Evolutionary conservation across 208 protist species (phyloP).

Genomic region (Leishmania lainsoni): DNA sequence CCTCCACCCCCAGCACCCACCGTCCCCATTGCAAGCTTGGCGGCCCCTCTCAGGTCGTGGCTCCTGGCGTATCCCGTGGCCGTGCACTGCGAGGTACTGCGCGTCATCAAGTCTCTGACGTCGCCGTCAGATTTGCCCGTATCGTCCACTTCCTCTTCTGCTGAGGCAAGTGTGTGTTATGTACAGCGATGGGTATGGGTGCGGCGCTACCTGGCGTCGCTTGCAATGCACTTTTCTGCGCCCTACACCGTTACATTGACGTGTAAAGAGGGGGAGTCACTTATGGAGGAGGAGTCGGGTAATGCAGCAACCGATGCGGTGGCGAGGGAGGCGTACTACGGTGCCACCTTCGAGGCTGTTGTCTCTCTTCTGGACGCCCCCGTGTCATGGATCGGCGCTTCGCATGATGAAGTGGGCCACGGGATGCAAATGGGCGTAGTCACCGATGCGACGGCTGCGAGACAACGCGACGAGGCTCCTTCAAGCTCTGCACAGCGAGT

Average conservation of each 20-base stretch:
- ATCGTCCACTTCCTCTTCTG: neutral
- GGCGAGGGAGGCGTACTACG: slow-evolving; percentile 29
- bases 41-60: slow-evolving; percentile 6
- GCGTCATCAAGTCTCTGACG: slow-evolving; percentile 27
- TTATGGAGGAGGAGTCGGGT: neutral
- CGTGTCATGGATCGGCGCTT: neutral
- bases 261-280: neutral
- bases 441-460: neutral
- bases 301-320: neutral
- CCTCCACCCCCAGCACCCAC: neutral
- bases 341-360: slow-evolving; percentile 29
- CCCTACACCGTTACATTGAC: neutral
- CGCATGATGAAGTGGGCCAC: neutral
- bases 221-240: slow-evolving; percentile 15
- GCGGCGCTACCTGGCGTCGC: slow-evolving; percentile 28
- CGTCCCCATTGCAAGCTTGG: neutral
- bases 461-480: neutral
- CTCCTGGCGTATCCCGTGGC: slow-evolving; percentile 27
- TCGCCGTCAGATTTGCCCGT: neutral
- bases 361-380: slow-evolving; percentile 14
- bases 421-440: neutral
- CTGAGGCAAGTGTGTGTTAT: slow-evolving; percentile 1
- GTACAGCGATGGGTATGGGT: slow-evolving; percentile 34
- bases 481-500: neutral
- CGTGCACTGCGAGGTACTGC: slow-evolving; percentile 46